Conservation (phyloP, 2,329 filamentous ascomycete genomes). For the Arthrinium puccinioides region DNA sequence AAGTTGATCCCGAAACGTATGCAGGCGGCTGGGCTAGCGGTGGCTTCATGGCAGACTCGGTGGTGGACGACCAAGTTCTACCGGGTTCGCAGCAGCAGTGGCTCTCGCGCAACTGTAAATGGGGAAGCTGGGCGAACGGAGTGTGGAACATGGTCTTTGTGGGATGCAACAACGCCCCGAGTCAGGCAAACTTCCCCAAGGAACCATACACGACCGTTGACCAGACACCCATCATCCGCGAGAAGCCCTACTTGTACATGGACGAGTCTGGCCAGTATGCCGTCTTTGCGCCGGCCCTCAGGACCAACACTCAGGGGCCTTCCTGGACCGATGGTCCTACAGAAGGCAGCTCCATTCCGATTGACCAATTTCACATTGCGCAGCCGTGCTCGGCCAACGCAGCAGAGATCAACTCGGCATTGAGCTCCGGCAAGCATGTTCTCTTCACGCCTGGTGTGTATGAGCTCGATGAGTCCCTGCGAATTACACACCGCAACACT, state of each 20-base stretch:
- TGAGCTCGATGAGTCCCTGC: conserved; percentile 17
- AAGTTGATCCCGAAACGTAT: conserved; percentile 21
- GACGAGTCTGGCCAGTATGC: conserved; percentile 15
- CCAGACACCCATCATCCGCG: conserved; percentile 20
- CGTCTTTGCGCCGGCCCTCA: conserved; percentile 21
- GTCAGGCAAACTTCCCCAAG: conserved; percentile 17
- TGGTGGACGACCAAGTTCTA: conserved; percentile 21
- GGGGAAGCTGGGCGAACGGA: conserved; percentile 24
- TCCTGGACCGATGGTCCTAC: conserved; percentile 19
- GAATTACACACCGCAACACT: conserved; percentile 16
- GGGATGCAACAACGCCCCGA: conserved; percentile 19
- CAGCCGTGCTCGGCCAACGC: conserved; percentile 14
- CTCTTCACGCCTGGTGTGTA: conserved; percentile 24
- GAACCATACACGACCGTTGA: conserved; percentile 21
- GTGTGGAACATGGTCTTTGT: conserved; percentile 29
- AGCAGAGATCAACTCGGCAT: conserved; percentile 17
- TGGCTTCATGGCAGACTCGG: conserved; percentile 25
- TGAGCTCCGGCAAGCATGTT: conserved; percentile 20
- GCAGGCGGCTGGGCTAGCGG: conserved; percentile 25
- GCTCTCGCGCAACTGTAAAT: conserved; percentile 24
- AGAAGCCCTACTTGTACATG: conserved; percentile 23
- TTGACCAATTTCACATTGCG: conserved; percentile 20
- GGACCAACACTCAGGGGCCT: conserved; percentile 17
- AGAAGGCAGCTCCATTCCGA: conserved; percentile 18
- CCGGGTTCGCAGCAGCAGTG: conserved; percentile 27